Conservation (phyloP, 2,329 filamentous ascomycete species). For the Talaromyces marneffei region DNA sequence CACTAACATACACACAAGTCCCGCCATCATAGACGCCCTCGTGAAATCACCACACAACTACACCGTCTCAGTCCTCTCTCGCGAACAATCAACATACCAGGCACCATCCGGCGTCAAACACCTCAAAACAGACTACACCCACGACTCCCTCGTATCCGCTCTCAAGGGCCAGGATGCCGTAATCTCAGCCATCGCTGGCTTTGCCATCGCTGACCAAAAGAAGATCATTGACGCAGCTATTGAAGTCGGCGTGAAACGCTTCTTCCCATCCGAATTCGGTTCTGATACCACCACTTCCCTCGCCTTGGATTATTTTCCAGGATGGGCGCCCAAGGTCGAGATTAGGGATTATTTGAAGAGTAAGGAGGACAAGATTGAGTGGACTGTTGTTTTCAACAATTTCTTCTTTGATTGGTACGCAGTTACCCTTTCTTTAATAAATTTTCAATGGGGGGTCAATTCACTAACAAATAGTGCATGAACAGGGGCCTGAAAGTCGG, state of each 20-base stretch:
- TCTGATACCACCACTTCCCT: constrained; percentile 5
- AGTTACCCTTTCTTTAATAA: too few species aligned
- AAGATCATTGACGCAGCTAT: background rate
- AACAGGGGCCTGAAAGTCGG: background rate
- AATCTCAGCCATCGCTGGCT: background rate
- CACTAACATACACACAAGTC: background rate
- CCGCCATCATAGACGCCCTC: constrained; percentile 12
- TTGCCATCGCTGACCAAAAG: constrained; percentile 12
- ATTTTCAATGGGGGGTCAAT: too few species aligned
- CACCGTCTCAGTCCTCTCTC: constrained; percentile 17
- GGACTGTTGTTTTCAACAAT: constrained; percentile 13
- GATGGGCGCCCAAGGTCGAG: constrained; percentile 9
- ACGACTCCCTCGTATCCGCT: constrained; percentile 18
- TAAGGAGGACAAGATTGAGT: constrained; percentile 18
- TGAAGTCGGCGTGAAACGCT: background rate
- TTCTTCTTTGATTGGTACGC: constrained; percentile 16
- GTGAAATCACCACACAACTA: constrained; percentile 15
- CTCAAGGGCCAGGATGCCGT: constrained; percentile 8
- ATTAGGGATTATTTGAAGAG: constrained; percentile 15
- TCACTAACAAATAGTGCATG: constrained; percentile 16
- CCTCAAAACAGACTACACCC: constrained; percentile 19
- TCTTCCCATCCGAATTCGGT: background rate
- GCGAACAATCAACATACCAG: constrained; percentile 14
- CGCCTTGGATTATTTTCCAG: background rate
- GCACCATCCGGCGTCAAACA: constrained; percentile 12